These are phyloP conservation scores for Bimuria novae-zelandiae DNA, from an alignment of 2,329 filamentous ascomycete species.

Conservation along the genomic window DNA sequence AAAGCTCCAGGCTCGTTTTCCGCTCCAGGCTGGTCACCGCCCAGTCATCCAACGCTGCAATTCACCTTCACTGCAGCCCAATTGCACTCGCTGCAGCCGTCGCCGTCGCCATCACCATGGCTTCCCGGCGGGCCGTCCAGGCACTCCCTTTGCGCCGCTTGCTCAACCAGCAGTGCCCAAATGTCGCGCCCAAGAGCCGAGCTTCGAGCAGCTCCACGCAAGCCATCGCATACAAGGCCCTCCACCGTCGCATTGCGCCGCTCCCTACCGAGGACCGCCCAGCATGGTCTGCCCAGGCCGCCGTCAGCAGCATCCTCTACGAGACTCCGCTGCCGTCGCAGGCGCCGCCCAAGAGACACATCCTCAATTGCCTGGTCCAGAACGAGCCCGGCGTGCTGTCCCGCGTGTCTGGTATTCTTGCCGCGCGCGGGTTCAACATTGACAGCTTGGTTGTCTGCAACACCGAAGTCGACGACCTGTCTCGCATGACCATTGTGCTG, in stretches of 20 bases:
- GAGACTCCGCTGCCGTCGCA: constrained; percentile 87
- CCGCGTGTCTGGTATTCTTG: constrained; percentile 93
- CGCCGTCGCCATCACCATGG: constrained; percentile 41
- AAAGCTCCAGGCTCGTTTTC: not conserved
- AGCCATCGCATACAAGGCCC: constrained; percentile 94
- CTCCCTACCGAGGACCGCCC: constrained; percentile 77
- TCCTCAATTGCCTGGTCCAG: constrained; percentile 97
- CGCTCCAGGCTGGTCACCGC: not conserved
- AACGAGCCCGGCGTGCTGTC: constrained; percentile 98
- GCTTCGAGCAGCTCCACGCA: constrained; percentile 71
- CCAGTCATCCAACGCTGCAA: not conserved
- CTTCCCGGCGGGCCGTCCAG: constrained; percentile 47
- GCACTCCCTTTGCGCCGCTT: constrained; percentile 44
- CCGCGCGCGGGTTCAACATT: constrained; percentile 97
- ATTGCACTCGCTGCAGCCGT: constrained; percentile 23
- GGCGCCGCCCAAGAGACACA: constrained; percentile 87
- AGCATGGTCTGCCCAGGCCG: constrained; percentile 86
- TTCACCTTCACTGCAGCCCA: constrained; percentile 10
- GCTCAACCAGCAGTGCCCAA: constrained; percentile 34
- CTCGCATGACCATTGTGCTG: constrained; percentile 97
- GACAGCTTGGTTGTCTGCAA: constrained; percentile 97
- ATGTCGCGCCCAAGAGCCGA: constrained; percentile 38
- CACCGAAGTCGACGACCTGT: constrained; percentile 95
- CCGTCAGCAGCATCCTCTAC: constrained; percentile 98
- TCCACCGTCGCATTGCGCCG: constrained; percentile 86